These are phyloP conservation scores for Ensete glaucum DNA, from an alignment of 176 grass and related monocot species.

Conservation along the genomic window DNA sequence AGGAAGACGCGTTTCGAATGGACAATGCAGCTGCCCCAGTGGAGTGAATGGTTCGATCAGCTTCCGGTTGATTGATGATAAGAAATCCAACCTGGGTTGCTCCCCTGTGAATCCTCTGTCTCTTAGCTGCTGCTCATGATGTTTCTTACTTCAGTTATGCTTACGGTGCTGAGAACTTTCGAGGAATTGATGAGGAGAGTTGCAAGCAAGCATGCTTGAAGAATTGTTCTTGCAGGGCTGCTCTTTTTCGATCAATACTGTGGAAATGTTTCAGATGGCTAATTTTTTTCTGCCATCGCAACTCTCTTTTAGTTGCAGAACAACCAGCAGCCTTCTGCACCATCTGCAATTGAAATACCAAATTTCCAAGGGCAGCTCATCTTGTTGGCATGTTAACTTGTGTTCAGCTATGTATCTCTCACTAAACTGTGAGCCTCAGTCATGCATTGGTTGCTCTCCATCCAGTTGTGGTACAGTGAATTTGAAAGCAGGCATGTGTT, in stretches of 20 bases:
- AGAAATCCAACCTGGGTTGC: slow-evolving; percentile 20
- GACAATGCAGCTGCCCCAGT: background rate
- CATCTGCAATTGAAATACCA: too few species aligned
- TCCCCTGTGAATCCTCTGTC: slow-evolving; percentile 25
- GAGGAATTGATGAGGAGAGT: slow-evolving; percentile 44
- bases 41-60: background rate
- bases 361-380: too few species aligned
- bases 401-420: too few species aligned
- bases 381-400: too few species aligned
- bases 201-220: slow-evolving; percentile 69
- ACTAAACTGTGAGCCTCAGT: too few species aligned
- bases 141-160: slow-evolving; percentile 52
- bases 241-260: slow-evolving; percentile 24
- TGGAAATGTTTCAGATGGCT: slow-evolving; percentile 35
- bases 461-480: too few species aligned
- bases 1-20: background rate
- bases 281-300: slow-evolving; percentile 43
- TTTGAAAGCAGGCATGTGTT: too few species aligned
- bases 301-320: slow-evolving; percentile 56
- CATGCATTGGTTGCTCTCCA: too few species aligned
- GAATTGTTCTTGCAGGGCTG: slow-evolving; percentile 64
- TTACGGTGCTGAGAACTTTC: slow-evolving; percentile 5
- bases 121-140: slow-evolving; percentile 20
- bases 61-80: background rate
- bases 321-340: slow-evolving; percentile 34